phyloP scores from a whole-genome alignment of 1,139 yeast genomes.

The Trichomonascaceae sp. region DNA sequence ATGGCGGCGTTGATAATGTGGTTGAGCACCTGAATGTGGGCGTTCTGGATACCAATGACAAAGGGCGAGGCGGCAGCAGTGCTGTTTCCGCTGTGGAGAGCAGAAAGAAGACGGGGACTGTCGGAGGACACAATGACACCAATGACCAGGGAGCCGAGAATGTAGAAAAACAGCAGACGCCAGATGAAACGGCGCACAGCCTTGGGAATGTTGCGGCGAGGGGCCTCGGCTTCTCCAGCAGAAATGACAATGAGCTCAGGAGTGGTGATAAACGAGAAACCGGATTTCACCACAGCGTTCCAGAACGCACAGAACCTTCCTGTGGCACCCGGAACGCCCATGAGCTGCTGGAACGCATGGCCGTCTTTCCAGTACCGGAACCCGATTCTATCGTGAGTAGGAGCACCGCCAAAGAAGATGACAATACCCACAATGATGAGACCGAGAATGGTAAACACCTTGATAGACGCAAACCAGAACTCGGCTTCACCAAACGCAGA shows the following conservation, averaged over 20 bases:
- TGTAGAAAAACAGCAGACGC: slow-evolving; percentile 46
- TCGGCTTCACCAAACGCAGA: slow-evolving; percentile 54
- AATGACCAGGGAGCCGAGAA: slow-evolving; percentile 39
- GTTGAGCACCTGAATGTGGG: slow-evolving; percentile 42
- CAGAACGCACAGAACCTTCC: slow-evolving; percentile 52
- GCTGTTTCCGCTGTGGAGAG: slow-evolving; percentile 33
- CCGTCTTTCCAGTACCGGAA: slow-evolving; percentile 73
- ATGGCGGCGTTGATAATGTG: slow-evolving; percentile 57
- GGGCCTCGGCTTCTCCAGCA: slow-evolving; percentile 63
- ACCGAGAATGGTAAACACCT: slow-evolving; percentile 58
- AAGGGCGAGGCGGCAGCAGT: slow-evolving; percentile 52
- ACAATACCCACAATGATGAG: slow-evolving; percentile 54
- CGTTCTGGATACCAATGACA: slow-evolving; percentile 45
- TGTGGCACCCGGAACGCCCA: slow-evolving; percentile 35
- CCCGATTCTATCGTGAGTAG: slow-evolving; percentile 47
- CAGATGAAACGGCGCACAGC: slow-evolving; percentile 51
- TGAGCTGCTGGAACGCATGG: slow-evolving; percentile 33
- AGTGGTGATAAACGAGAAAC: slow-evolving; percentile 39
- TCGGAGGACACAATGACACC: slow-evolving; percentile 47
- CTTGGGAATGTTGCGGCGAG: slow-evolving; percentile 46
- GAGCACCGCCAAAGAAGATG: slow-evolving; percentile 67
- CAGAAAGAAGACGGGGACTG: slow-evolving; percentile 29
- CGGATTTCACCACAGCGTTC: slow-evolving; percentile 49
- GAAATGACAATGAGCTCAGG: slow-evolving; percentile 67
- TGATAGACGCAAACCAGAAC: slow-evolving; percentile 55